Evolutionary conservation across 2,329 filamentous ascomycete genomes (phyloP).

Genomic region (Colletotrichum sp.): DNA sequence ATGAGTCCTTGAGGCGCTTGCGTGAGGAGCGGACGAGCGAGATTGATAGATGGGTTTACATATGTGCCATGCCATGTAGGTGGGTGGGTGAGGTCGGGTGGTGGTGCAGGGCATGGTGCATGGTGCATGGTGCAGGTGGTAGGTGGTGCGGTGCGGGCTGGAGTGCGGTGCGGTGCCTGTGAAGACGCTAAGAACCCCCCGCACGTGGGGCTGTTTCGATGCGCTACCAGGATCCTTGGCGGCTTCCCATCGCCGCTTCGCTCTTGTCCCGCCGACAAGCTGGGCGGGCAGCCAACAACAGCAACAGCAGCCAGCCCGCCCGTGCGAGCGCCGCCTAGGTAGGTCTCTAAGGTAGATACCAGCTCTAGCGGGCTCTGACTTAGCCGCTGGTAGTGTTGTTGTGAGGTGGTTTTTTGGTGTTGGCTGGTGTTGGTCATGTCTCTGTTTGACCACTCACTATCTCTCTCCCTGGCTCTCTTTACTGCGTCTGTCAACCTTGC

Average conservation of each 20-base stretch:
- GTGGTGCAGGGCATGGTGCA: background rate
- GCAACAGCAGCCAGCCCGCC: background rate
- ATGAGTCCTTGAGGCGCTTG: background rate
- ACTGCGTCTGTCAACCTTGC: background rate
- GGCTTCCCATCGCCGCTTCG: background rate
- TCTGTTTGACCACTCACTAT: background rate
- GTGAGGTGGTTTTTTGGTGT: background rate
- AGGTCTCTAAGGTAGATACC: background rate
- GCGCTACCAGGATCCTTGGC: conserved; percentile 19
- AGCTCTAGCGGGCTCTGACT: background rate
- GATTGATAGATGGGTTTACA: background rate
- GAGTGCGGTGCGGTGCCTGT: background rate
- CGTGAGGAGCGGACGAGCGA: background rate
- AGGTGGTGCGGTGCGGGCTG: background rate
- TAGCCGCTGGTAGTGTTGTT: background rate
- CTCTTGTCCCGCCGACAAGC: background rate
- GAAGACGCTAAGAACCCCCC: background rate
- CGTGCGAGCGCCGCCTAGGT: background rate
- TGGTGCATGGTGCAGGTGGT: background rate
- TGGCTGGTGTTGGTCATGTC: background rate
- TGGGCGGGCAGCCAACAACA: background rate
- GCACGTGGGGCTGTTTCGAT: conserved; percentile 22
- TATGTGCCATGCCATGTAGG: background rate
- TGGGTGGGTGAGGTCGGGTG: background rate
- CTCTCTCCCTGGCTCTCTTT: background rate